Base-by-base conservation (phyloP, 2,329 filamentous ascomycete species). In the Emericellopsis atlantica region DNA sequence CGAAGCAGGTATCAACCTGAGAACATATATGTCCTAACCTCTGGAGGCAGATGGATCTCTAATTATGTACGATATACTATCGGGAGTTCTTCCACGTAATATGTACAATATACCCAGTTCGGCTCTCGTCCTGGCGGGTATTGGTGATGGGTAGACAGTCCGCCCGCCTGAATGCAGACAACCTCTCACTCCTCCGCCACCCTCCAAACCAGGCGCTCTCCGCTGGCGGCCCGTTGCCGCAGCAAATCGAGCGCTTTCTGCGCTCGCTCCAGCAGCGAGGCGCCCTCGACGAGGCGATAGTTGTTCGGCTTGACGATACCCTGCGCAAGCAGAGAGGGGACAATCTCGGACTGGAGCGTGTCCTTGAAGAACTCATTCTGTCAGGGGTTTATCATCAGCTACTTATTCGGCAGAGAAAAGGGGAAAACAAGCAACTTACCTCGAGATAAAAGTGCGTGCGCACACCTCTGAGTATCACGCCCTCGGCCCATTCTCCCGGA, bases 401-500 rank as follows among this genome's bases (percentile, higher is more conserved):
- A 4, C 22, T 16, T 50, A 35, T 47, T 36, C 6, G 5, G 32
- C 4, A 36, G 22, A 23, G 39, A 47, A 8, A 22, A 35, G 24
- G 16, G 34, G 8, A 16, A 14, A 12, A 32, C 43, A 42, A 33
- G 10, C 7, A 12, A 53, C 64, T 51, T 49, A 71, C 69, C 42
- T 69, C 51, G 9, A 58, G 55, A 46, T 75, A 76, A 44, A 67
- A 70, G 53, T 72, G 66, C 12, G 74, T 76, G 44, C 74, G 57
- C 7, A 79, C 74, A 4, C 76, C 76, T 16, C 56, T 59, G 4
- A 65, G 56, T 9, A 65, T 53, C 1, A 79, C 74, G 0, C 70
- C 74, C 4, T 70, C 60, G 4, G 58, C 59, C 74, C 75, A 79
- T 29, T 61, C 48, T 1, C 50, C 60, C 1, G 44, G 34, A 6